These are phyloP conservation scores for Cicer cuneatum DNA, from an alignment of 306 rosid species.

Conservation along the genomic window DNA sequence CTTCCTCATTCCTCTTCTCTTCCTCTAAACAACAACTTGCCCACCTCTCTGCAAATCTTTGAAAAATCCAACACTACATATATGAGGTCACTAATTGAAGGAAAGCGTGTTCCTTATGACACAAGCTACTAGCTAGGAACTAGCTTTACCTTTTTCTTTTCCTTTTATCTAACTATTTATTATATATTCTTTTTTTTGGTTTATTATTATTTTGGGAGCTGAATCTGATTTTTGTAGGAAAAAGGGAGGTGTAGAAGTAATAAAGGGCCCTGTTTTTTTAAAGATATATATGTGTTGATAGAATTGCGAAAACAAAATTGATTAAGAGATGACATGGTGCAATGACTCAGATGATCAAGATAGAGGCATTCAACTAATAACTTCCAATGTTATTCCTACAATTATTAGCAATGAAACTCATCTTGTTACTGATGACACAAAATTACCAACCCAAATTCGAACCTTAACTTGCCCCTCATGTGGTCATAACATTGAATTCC, in stretches of 20 bases:
- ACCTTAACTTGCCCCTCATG: slow-evolving; percentile 77
- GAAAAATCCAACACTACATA: slow-evolving; percentile 24
- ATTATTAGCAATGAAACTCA: not conserved
- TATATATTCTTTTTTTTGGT: not conserved
- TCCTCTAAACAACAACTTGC: not conserved
- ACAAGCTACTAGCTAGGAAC: slow-evolving; percentile 31
- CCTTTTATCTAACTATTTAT: not conserved
- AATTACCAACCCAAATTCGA: slow-evolving; percentile 32
- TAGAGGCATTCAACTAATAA: slow-evolving; percentile 46
- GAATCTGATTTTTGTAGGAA: slow-evolving; percentile 12
- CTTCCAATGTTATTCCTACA: slow-evolving; percentile 36
- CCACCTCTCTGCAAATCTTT: not conserved
- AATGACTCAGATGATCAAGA: slow-evolving; percentile 59
- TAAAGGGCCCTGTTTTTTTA: slow-evolving; percentile 39
- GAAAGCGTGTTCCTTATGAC: slow-evolving; percentile 60
- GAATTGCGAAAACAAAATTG: slow-evolving; percentile 37
- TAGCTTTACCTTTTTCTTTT: slow-evolving; percentile 41
- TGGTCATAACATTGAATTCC: slow-evolving; percentile 60
- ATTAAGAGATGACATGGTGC: slow-evolving; percentile 71
- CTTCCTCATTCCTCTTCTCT: not conserved
- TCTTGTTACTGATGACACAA: slow-evolving; percentile 1
- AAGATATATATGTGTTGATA: slow-evolving; percentile 43
- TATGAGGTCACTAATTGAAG: slow-evolving; percentile 43
- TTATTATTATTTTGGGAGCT: slow-evolving; percentile 13
- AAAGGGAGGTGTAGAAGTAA: slow-evolving; percentile 45